Conservation (phyloP, 2,329 filamentous ascomycete species). For the Pseudogymnoascus sp. region DNA sequence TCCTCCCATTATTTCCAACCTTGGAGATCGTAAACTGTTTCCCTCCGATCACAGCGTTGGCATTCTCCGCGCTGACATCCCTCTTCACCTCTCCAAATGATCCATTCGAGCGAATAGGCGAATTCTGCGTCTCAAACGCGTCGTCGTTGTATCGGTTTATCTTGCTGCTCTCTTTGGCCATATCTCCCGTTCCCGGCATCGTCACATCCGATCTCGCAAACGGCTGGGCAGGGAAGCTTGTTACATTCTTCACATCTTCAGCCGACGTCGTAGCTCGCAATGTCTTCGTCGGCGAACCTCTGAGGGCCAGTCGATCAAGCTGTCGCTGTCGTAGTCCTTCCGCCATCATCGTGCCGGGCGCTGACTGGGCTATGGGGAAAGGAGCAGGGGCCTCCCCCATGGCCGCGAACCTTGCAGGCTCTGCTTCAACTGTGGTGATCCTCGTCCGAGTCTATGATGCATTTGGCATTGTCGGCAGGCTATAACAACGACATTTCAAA, state of each 20-base stretch:
- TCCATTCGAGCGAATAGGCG: conserved; percentile 6
- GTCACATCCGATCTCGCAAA: conserved; percentile 17
- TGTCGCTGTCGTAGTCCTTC: conserved; percentile 29
- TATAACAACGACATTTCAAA: conserved; percentile 3
- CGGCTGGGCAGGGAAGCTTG: conserved; percentile 21
- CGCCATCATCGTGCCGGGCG: conserved; percentile 1
- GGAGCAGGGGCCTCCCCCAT: conserved; percentile 1
- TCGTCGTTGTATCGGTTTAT: conserved; percentile 24
- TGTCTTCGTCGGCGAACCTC: conserved; percentile 23
- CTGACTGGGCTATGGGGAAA: conserved; percentile 1
- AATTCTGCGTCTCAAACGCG: conserved; percentile 23
- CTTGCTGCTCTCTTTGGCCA: conserved; percentile 11
- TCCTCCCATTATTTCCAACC: conserved; percentile 74
- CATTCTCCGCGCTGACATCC: conserved; percentile 53
- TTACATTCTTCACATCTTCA: conserved; percentile 21
- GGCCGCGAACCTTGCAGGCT: background rate
- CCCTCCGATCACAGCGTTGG: conserved; percentile 42
- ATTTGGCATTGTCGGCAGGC: background rate
- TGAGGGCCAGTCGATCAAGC: conserved; percentile 28
- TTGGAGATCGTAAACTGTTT: conserved; percentile 65
- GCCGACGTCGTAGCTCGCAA: conserved; percentile 19
- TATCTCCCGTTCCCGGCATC: conserved; percentile 10
- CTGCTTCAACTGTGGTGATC: conserved; percentile 6
- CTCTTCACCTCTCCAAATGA: conserved; percentile 43
- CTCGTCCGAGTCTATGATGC: conserved; percentile 8